phyloP scores from a whole-genome alignment of 2,329 filamentous ascomycete species.

The Exophiala phaeomuriformis region DNA sequence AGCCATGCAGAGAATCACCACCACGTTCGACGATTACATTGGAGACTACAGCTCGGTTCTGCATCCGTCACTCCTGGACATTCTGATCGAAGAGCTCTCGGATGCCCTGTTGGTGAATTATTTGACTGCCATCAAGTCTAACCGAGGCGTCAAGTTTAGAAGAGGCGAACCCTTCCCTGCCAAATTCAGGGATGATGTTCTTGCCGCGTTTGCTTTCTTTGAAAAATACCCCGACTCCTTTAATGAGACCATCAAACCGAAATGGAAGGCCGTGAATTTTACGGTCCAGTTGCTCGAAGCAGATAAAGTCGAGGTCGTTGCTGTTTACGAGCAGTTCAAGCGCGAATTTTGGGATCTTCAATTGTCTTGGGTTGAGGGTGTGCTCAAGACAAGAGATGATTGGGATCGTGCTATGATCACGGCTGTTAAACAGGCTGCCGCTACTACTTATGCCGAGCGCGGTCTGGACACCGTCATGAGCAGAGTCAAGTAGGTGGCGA shows the following conservation, averaged over 20 bases:
- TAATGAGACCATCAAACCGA: slow-evolving; percentile 70
- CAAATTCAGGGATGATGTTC: slow-evolving; percentile 88
- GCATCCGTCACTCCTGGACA: slow-evolving; percentile 79
- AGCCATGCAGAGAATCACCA: slow-evolving; percentile 87
- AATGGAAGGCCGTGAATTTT: slow-evolving; percentile 83
- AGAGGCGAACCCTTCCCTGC: slow-evolving; percentile 80
- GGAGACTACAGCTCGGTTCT: slow-evolving; percentile 76
- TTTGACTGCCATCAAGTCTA: slow-evolving; percentile 66
- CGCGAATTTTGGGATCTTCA: slow-evolving; percentile 85
- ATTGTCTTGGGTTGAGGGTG: slow-evolving; percentile 90
- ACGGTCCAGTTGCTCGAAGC: slow-evolving; percentile 71
- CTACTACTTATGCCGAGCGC: slow-evolving; percentile 70
- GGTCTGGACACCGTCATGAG: slow-evolving; percentile 91
- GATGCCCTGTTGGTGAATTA: slow-evolving; percentile 87
- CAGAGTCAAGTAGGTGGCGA: slow-evolving; percentile 60
- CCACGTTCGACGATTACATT: slow-evolving; percentile 92
- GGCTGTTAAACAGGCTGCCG: slow-evolving; percentile 78
- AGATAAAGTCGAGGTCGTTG: slow-evolving; percentile 64
- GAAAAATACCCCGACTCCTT: slow-evolving; percentile 60
- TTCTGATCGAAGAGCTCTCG: slow-evolving; percentile 86
- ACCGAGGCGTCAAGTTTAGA: slow-evolving; percentile 83
- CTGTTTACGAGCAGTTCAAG: slow-evolving; percentile 80
- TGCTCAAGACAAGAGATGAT: slow-evolving; percentile 78
- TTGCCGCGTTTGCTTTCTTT: slow-evolving; percentile 87
- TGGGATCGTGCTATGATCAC: slow-evolving; percentile 88